These are phyloP conservation scores for Phylloporus sp. DNA, from an alignment of 768 basidiomycete genomes.

Conservation along the genomic window DNA sequence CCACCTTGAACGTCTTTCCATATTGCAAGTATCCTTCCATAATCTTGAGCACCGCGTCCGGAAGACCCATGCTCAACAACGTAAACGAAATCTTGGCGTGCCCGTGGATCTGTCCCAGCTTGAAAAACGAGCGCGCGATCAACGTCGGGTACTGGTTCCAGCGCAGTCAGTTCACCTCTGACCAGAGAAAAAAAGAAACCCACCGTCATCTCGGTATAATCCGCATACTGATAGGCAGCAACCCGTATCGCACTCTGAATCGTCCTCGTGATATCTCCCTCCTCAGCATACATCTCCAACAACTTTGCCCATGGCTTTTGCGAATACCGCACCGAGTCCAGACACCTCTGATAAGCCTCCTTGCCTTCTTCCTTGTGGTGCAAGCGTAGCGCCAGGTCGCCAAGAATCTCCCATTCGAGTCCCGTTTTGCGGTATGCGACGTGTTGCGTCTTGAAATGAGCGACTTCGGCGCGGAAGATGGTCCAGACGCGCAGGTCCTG, in stretches of 20 bases:
- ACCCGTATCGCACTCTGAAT: conserved; percentile 91
- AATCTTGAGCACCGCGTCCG: conserved; percentile 83
- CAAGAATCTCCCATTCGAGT: conserved; percentile 96
- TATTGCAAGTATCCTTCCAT: conserved; percentile 91
- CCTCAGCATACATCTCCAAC: conserved; percentile 95
- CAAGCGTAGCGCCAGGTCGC: conserved; percentile 87
- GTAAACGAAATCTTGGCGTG: conserved; percentile 93
- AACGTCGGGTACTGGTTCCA: conserved; percentile 67
- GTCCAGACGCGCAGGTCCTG: conserved; percentile 97
- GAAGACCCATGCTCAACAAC: conserved; percentile 89
- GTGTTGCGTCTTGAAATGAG: conserved; percentile 98
- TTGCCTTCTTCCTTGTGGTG: conserved; percentile 99
- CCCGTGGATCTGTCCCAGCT: conserved; percentile 88
- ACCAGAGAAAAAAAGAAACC: conserved; percentile 20
- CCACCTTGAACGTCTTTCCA: conserved; percentile 82
- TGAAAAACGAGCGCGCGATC: conserved; percentile 88
- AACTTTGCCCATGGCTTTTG: conserved; percentile 91
- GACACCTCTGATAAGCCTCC: conserved; percentile 92
- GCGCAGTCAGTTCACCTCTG: not conserved
- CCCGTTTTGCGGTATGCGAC: conserved; percentile 97
- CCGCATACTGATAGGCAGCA: conserved; percentile 87
- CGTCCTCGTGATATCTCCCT: conserved; percentile 86
- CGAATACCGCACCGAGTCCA: conserved; percentile 81
- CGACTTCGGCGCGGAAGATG: conserved; percentile 96
- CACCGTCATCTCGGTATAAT: conserved; percentile 86